A percentile compares a stretch with the other conserved stretches of the same genome.
phyloP scores from a whole-genome alignment of 768 basidiomycete species.

The Fomitopsis pulvina region DNA sequence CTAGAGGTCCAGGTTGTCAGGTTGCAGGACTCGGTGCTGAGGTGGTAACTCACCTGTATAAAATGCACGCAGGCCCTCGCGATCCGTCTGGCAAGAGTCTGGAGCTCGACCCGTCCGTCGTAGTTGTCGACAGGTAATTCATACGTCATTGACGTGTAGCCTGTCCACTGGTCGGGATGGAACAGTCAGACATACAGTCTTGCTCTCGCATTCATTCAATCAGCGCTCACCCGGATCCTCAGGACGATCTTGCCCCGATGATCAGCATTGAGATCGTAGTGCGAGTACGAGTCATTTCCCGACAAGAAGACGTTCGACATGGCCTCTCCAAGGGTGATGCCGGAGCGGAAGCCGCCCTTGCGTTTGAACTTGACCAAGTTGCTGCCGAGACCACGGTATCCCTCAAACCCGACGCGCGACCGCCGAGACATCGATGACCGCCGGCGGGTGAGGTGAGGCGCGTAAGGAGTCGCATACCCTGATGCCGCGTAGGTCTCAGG shows the following conservation, averaged over 20 bases:
- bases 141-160: conserved; percentile 64
- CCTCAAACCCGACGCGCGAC: conserved; percentile 22
- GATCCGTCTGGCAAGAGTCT: conserved; percentile 62
- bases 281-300: conserved; percentile 53
- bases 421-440: conserved; percentile 42
- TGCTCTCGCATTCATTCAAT: too few relatives aligned
- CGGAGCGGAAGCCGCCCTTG: conserved; percentile 58
- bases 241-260: conserved; percentile 50
- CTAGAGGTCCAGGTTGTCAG: conserved; percentile 27
- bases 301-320: conserved; percentile 57
- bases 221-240: conserved; percentile 47
- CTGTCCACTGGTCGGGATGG: conserved; percentile 68
- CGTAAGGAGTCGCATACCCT: conserved; percentile 13
- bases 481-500: conserved; percentile 12
- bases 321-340: conserved; percentile 63
- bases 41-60: conserved; percentile 44
- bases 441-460: conserved; percentile 13
- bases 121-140: conserved; percentile 68
- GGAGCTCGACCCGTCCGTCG: conserved; percentile 56
- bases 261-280: conserved; percentile 63
- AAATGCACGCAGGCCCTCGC: conserved; percentile 70
- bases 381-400: conserved; percentile 43
- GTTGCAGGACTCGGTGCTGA: background rate
- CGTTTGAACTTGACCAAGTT: conserved; percentile 66
- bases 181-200: too few relatives aligned